These are phyloP conservation scores for Lasiodiplodia hormozganensis DNA, from an alignment of 2,329 filamentous ascomycete genomes.

Conservation along the genomic window DNA sequence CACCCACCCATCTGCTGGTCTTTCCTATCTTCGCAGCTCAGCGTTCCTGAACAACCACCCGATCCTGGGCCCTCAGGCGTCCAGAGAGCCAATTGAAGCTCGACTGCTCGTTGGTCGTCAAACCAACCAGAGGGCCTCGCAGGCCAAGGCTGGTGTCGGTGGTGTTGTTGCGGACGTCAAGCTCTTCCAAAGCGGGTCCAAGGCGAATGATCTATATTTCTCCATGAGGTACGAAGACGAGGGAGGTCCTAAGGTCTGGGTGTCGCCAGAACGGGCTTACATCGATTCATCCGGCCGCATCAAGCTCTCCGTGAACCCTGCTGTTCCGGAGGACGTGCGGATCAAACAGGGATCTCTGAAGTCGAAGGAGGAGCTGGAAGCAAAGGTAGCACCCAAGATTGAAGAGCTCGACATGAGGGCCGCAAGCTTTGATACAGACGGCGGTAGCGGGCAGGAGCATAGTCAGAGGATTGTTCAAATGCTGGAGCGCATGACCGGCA, in stretches of 20 bases:
- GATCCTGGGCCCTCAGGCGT: slow-evolving; percentile 63
- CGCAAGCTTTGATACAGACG: not conserved
- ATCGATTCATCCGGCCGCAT: slow-evolving; percentile 55
- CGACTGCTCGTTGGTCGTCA: slow-evolving; percentile 57
- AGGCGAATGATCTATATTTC: slow-evolving; percentile 46
- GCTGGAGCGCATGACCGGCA: not conserved
- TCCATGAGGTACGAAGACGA: slow-evolving; percentile 52
- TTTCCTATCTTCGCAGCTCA: slow-evolving; percentile 65
- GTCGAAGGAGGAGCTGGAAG: slow-evolving; percentile 5
- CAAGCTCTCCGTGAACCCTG: slow-evolving; percentile 37
- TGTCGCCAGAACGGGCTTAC: slow-evolving; percentile 55
- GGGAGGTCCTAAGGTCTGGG: slow-evolving; percentile 62
- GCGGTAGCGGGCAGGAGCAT: not conserved
- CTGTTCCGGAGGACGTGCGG: slow-evolving; percentile 13
- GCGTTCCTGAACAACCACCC: slow-evolving; percentile 66
- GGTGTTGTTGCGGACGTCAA: slow-evolving; percentile 51
- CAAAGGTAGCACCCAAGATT: slow-evolving; percentile 7
- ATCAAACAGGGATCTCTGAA: slow-evolving; percentile 23
- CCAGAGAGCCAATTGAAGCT: slow-evolving; percentile 60
- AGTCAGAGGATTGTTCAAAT: not conserved
- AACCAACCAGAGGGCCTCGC: slow-evolving; percentile 32
- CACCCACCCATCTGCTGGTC: slow-evolving; percentile 70
- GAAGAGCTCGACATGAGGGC: not conserved
- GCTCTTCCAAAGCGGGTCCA: slow-evolving; percentile 33
- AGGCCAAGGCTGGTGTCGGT: slow-evolving; percentile 52